Percentiles rank a stretch among this genome's conserved stretches.
phyloP scores from a whole-genome alignment of 257 asterid genomes.

The Solanum dulcamara region DNA sequence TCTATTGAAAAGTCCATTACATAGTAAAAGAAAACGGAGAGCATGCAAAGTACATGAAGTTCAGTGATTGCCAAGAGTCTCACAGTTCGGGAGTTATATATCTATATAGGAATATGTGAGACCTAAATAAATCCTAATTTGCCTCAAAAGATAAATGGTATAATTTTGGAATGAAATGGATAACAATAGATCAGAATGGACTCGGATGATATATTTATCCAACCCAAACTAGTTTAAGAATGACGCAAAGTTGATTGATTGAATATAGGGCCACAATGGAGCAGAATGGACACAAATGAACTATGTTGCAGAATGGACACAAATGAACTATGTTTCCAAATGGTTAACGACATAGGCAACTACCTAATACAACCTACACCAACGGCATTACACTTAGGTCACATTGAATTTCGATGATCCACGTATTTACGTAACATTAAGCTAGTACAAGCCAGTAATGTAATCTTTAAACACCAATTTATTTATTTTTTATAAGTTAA shows the following conservation, averaged over 20 bases:
- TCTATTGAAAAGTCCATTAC: not conserved
- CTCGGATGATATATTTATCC: not conserved
- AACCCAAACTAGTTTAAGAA: not conserved
- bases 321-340: not conserved
- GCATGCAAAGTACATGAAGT: not conserved
- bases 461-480: not conserved
- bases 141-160: too few species aligned
- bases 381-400: too few species aligned
- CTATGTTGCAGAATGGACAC: too few species aligned
- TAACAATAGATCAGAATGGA: not conserved
- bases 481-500: not conserved
- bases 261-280: not conserved
- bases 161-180: not conserved
- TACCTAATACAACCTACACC: not conserved
- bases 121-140: too few species aligned
- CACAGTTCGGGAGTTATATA: too few species aligned
- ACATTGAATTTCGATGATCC: too few species aligned
- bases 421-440: too few species aligned
- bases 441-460: too few species aligned
- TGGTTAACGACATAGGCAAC: not conserved
- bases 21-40: not conserved
- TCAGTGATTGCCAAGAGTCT: not conserved
- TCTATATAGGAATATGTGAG: too few species aligned
- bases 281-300: not conserved
- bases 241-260: not conserved